These are phyloP conservation scores for Naganishia liquefaciens DNA, from an alignment of 1,284 basidiomycete species.

Conservation along the genomic window DNA sequence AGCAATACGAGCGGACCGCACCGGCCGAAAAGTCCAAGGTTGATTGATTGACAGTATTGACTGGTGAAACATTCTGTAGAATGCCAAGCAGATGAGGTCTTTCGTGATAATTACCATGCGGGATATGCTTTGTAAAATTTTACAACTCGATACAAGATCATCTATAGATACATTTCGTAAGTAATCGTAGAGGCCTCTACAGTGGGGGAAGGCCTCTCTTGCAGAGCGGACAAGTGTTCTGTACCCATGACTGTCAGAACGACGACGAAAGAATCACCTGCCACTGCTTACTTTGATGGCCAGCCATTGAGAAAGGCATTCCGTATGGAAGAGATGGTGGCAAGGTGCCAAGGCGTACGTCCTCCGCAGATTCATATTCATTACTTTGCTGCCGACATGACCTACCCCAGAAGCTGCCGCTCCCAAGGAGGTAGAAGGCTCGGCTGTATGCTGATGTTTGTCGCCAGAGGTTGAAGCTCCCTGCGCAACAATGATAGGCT, in stretches of 20 bases:
- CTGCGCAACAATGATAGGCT: conserved; percentile 67
- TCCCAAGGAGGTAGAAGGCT: conserved; percentile 50
- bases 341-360: conserved; percentile 83
- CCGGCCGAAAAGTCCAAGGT: conserved; percentile 27
- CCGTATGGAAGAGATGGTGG: conserved; percentile 84
- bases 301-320: conserved; percentile 80
- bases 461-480: conserved; percentile 46
- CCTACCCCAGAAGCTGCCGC: conserved; percentile 57
- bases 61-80: not conserved
- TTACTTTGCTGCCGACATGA: conserved; percentile 49
- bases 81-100: not conserved
- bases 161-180: conserved; percentile 2
- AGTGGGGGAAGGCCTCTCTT: conserved; percentile 75
- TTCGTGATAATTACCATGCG: conserved; percentile 5
- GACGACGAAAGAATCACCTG: no score
- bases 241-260: conserved; percentile 1
- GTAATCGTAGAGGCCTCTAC: conserved; percentile 45
- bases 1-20: conserved; percentile 45
- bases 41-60: conserved; percentile 5
- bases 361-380: conserved; percentile 58
- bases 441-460: conserved; percentile 44
- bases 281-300: conserved; percentile 70
- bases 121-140: not conserved
- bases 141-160: no score
- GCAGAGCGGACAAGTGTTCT: conserved; percentile 88